These are phyloP conservation scores for Tricholoma furcatifolium DNA, from an alignment of 768 basidiomycete genomes.

Conservation along the genomic window DNA sequence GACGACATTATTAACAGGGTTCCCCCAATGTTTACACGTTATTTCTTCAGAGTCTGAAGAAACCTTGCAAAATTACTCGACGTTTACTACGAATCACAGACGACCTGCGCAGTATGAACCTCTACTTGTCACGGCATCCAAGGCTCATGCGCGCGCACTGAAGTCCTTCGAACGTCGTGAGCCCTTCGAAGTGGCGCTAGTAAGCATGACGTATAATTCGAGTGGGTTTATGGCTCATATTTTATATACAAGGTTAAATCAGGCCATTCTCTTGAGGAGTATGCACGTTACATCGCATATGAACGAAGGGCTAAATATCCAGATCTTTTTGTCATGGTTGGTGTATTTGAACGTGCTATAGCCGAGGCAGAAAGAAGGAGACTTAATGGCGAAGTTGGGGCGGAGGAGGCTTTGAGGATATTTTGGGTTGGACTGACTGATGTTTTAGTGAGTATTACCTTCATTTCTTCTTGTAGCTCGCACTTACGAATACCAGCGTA, in stretches of 20 bases:
- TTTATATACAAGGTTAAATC: slow-evolving; percentile 29
- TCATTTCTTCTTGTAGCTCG: neutral
- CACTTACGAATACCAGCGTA: slow-evolving; percentile 36
- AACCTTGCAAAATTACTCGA: slow-evolving; percentile 83
- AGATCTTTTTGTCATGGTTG: slow-evolving; percentile 52
- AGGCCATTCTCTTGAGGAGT: slow-evolving; percentile 53
- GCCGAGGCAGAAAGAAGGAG: slow-evolving; percentile 64
- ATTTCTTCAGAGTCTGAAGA: slow-evolving; percentile 66
- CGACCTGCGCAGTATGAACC: slow-evolving; percentile 76
- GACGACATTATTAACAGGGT: slow-evolving; percentile 10
- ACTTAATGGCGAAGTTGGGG: slow-evolving; percentile 50
- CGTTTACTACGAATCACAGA: slow-evolving; percentile 81
- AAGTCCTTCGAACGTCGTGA: slow-evolving; percentile 68
- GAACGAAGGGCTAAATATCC: slow-evolving; percentile 64
- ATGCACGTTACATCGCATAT: slow-evolving; percentile 57
- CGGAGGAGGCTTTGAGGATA: slow-evolving; percentile 55
- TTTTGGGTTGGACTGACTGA: slow-evolving; percentile 81
- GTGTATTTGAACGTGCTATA: slow-evolving; percentile 74
- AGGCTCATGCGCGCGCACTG: slow-evolving; percentile 57
- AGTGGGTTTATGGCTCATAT: neutral
- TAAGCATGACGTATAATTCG: slow-evolving; percentile 27
- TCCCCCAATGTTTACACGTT: neutral
- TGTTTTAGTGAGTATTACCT: slow-evolving; percentile 50
- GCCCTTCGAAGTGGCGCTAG: slow-evolving; percentile 56
- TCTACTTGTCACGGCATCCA: slow-evolving; percentile 75